A percentile compares a stretch with the other conserved stretches of the same genome.
phyloP scores from a whole-genome alignment of 306 rosid species.

The Astragalus glycyphyllos region DNA sequence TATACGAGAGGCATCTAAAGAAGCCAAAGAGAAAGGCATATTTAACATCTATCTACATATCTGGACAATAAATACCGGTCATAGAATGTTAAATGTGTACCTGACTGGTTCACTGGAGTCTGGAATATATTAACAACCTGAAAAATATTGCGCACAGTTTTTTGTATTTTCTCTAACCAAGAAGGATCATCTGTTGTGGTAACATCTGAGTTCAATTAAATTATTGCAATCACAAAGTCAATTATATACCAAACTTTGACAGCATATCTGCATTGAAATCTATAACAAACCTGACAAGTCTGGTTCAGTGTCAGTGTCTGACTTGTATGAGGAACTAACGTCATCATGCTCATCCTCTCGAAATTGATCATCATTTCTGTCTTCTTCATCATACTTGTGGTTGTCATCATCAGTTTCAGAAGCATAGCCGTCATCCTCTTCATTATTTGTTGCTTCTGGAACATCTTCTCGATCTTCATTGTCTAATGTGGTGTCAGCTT shows the following conservation, averaged over 20 bases:
- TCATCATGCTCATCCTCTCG: conserved; percentile 68
- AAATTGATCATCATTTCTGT: conserved; percentile 62
- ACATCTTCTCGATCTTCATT: conserved; percentile 55
- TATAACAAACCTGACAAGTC: conserved; percentile 74
- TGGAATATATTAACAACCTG: conserved; percentile 84
- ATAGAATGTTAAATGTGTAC: conserved; percentile 45
- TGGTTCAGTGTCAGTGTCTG: conserved; percentile 61
- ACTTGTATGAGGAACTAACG: conserved; percentile 62
- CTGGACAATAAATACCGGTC: conserved; percentile 8
- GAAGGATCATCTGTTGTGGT: conserved; percentile 69
- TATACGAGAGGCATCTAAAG: conserved; percentile 81
- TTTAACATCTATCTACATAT: conserved; percentile 33
- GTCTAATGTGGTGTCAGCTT: conserved; percentile 48
- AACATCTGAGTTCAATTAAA: conserved; percentile 52
- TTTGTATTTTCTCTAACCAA: conserved; percentile 87
- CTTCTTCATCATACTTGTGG: conserved; percentile 66
- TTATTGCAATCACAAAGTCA: conserved; percentile 39
- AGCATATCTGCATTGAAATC: conserved; percentile 32
- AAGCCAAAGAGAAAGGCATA: conserved; percentile 45
- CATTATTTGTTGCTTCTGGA: conserved; percentile 52
- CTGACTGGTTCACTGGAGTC: conserved; percentile 90
- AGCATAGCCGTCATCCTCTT: conserved; percentile 74
- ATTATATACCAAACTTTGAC: conserved; percentile 35
- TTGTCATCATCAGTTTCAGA: conserved; percentile 84
- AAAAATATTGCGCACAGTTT: conserved; percentile 65